Conservation (phyloP, 2,329 filamentous ascomycete species). For the Epichloe aotearoae region DNA sequence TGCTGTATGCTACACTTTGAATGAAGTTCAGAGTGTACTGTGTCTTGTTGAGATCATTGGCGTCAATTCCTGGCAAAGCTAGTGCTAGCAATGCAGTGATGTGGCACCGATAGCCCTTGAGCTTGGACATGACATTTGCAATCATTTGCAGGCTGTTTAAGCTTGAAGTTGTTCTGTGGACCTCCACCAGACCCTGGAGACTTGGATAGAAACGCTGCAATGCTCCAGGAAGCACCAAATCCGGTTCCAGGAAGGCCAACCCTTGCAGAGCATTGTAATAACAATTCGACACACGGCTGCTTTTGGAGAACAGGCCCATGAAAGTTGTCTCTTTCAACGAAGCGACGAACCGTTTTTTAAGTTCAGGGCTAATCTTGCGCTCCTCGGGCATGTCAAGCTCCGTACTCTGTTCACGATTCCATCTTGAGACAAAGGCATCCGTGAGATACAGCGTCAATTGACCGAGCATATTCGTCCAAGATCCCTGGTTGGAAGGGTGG, state of each 20-base stretch:
- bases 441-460: slow-evolving; percentile 87
- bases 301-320: slow-evolving; percentile 97
- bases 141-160: slow-evolving; percentile 85
- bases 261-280: slow-evolving; percentile 84
- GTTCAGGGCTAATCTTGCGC: slow-evolving; percentile 61
- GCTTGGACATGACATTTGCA: slow-evolving; percentile 77
- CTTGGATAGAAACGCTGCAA: slow-evolving; percentile 94
- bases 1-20: slow-evolving; percentile 89
- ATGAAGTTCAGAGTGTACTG: slow-evolving; percentile 90
- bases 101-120: slow-evolving; percentile 94
- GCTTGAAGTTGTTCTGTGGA: slow-evolving; percentile 90
- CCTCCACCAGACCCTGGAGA: slow-evolving; percentile 90
- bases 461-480: slow-evolving; percentile 79
- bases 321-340: slow-evolving; percentile 87
- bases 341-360: slow-evolving; percentile 83
- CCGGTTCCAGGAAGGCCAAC: slow-evolving; percentile 79
- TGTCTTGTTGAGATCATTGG: slow-evolving; percentile 95
- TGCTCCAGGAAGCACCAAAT: slow-evolving; percentile 82
- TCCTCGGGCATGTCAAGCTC: slow-evolving; percentile 79
- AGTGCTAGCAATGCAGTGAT: slow-evolving; percentile 88
- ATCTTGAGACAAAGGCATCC: slow-evolving; percentile 93
- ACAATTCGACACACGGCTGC: slow-evolving; percentile 78
- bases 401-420: slow-evolving; percentile 88
- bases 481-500: slow-evolving; percentile 89
- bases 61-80: slow-evolving; percentile 88